These are phyloP conservation scores for Strobilomyces echinocephalus DNA, from an alignment of 768 basidiomycete genomes.

Conservation along the genomic window DNA sequence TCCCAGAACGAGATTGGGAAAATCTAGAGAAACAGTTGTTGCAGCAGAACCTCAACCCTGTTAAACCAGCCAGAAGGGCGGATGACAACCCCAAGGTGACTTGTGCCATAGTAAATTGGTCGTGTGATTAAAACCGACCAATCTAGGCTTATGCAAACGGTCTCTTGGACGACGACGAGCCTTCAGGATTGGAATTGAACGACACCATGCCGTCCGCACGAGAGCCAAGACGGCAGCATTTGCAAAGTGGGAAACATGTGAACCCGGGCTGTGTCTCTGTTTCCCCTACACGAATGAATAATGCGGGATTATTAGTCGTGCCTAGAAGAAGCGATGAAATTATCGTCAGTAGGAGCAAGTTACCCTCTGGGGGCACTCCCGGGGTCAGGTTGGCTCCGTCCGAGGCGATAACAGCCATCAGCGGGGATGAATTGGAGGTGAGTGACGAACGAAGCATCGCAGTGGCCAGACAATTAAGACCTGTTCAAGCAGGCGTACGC, in stretches of 20 bases:
- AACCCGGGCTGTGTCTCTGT: neutral
- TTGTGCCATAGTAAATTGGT: neutral
- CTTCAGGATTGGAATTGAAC: slow-evolving; percentile 23
- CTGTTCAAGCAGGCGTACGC: slow-evolving; percentile 28
- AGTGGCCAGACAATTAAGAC: neutral
- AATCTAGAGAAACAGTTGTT: slow-evolving; percentile 14
- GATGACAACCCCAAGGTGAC: slow-evolving; percentile 21
- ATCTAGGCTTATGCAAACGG: slow-evolving; percentile 33
- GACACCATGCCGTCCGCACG: neutral
- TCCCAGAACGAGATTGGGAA: slow-evolving; percentile 60
- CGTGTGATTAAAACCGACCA: slow-evolving; percentile 5
- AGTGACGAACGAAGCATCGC: neutral
- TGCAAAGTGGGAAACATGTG: neutral
- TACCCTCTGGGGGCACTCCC: neutral
- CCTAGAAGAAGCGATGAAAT: neutral
- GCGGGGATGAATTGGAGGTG: slow-evolving; percentile 23
- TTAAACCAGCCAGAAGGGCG: neutral
- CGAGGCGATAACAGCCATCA: neutral
- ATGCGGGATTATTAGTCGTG: neutral
- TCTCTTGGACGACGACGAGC: slow-evolving; percentile 33
- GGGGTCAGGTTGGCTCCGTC: neutral
- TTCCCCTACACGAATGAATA: neutral
- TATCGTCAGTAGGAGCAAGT: neutral
- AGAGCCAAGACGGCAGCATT: neutral
- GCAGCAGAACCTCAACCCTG: slow-evolving; percentile 10